Evolutionary conservation across 2,329 filamentous ascomycete species (phyloP).

Genomic region (Rhexocercosporidium sp.): DNA sequence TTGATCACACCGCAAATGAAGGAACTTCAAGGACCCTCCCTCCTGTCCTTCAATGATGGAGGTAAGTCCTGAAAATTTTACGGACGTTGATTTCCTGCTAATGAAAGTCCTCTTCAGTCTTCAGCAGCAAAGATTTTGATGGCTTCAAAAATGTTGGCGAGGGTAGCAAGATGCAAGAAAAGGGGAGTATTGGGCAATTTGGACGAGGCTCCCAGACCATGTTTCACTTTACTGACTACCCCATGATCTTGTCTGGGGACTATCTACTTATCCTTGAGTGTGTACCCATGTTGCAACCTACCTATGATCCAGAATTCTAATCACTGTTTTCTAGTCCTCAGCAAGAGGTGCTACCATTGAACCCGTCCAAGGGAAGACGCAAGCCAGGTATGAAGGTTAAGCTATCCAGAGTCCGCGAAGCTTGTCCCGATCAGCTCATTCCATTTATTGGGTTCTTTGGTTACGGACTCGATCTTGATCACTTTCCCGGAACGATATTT

Average conservation of each 20-base stretch:
- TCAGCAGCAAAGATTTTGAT: constrained; percentile 40
- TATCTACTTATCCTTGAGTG: constrained; percentile 44
- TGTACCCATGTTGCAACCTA: constrained; percentile 12
- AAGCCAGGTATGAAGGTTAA: constrained; percentile 33
- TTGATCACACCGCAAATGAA: constrained; percentile 37
- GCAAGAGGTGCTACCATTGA: constrained; percentile 33
- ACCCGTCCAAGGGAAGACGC: constrained; percentile 26
- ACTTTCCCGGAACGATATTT: constrained; percentile 39
- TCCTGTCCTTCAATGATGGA: constrained; percentile 43
- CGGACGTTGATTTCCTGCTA: neutral
- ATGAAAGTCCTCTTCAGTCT: constrained; percentile 27
- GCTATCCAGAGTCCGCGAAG: constrained; percentile 31
- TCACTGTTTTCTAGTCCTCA: constrained; percentile 30
- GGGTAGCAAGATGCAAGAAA: constrained; percentile 41
- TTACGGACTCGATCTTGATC: constrained; percentile 28
- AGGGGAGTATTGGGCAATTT: constrained; percentile 43
- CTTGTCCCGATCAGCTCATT: constrained; percentile 31
- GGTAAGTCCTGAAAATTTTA: constrained; percentile 31
- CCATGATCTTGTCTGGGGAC: constrained; percentile 42
- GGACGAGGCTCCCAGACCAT: constrained; percentile 45
- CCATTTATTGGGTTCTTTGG: constrained; percentile 36
- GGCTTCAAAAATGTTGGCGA: constrained; percentile 43
- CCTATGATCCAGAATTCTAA: constrained; percentile 8
- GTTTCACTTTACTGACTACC: constrained; percentile 45
- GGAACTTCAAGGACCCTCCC: constrained; percentile 40